phyloP scores from a whole-genome alignment of 2,329 filamentous ascomycete species.

The Fusarium falciforme region DNA sequence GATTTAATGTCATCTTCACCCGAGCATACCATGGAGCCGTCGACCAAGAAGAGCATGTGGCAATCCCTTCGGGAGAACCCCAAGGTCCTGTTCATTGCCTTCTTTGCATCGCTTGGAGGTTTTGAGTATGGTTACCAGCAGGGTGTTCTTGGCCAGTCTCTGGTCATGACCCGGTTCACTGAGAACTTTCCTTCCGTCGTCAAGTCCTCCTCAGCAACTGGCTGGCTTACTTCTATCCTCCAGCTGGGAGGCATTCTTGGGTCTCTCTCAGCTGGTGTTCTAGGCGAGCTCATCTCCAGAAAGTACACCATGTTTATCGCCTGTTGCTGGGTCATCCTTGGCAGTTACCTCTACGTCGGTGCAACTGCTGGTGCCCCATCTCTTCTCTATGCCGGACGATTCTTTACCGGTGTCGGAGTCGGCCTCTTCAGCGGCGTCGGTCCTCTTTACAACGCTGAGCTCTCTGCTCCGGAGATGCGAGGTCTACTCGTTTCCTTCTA shows the following conservation, averaged over 20 bases:
- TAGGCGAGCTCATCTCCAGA: slow-evolving; percentile 60
- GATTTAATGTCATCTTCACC: background rate
- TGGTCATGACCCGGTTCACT: slow-evolving; percentile 64
- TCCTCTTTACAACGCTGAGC: slow-evolving; percentile 63
- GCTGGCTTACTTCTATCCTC: slow-evolving; percentile 63
- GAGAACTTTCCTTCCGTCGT: slow-evolving; percentile 61
- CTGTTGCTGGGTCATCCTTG: slow-evolving; percentile 59
- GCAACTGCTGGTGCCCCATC: slow-evolving; percentile 52
- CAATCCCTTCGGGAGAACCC: background rate
- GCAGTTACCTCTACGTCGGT: slow-evolving; percentile 58
- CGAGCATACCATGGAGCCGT: background rate
- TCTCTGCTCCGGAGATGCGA: slow-evolving; percentile 71
- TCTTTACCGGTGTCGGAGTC: slow-evolving; percentile 62
- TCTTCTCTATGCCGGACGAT: slow-evolving; percentile 60
- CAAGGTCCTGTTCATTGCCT: background rate
- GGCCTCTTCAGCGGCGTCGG: slow-evolving; percentile 58
- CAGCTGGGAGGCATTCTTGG: slow-evolving; percentile 62
- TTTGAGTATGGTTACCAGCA: slow-evolving; percentile 54
- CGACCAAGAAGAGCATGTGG: background rate
- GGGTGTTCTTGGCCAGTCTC: slow-evolving; percentile 64
- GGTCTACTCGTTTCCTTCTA: slow-evolving; percentile 74
- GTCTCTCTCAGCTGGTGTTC: slow-evolving; percentile 58
- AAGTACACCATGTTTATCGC: slow-evolving; percentile 65
- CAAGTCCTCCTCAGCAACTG: slow-evolving; percentile 58
- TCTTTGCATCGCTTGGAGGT: slow-evolving; percentile 19